Conservation (phyloP, 495 filamentous ascomycete species). For the Xanthoparmelia taractica region DNA sequence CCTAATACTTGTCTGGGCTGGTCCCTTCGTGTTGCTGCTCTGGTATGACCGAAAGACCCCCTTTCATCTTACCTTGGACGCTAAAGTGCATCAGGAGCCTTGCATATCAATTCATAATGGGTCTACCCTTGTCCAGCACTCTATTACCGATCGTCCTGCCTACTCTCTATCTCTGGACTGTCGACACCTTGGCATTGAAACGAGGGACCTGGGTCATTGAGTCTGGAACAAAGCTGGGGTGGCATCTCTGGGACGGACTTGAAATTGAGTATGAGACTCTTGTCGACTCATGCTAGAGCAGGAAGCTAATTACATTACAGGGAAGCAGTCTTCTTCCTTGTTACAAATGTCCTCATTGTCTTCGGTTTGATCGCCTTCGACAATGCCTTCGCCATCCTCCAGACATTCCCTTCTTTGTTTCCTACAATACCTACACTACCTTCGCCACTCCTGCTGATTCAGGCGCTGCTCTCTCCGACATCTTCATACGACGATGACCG, state of each 20-base stretch:
- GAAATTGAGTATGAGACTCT: conserved; percentile 47
- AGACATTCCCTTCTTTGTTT: conserved; percentile 47
- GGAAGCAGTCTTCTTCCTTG: conserved; percentile 60
- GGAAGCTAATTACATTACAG: conserved; percentile 20
- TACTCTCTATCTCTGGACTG: conserved; percentile 59
- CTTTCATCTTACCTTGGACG: too few species aligned
- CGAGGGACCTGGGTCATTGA: conserved; percentile 61
- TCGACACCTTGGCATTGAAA: conserved; percentile 54
- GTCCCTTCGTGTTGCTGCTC: conserved; percentile 51
- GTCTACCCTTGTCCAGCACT: conserved; percentile 45
- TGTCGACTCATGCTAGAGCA: not conserved
- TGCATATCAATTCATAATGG: conserved; percentile 51
- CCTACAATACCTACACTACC: conserved; percentile 34
- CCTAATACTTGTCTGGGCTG: conserved; percentile 59
- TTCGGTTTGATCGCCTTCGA: conserved; percentile 59
- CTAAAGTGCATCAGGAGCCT: conserved; percentile 33
- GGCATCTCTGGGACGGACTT: conserved; percentile 51
- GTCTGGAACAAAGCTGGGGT: conserved; percentile 50
- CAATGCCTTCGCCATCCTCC: conserved; percentile 49
- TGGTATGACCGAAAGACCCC: conserved; percentile 36
- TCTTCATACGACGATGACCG: conserved; percentile 43
- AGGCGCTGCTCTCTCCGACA: conserved; percentile 38
- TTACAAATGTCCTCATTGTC: conserved; percentile 56
- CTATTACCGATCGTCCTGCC: conserved; percentile 49
- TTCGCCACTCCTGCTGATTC: conserved; percentile 39